Evolutionary conservation across 2,329 filamentous ascomycete species (phyloP).

Genomic region (Botrytis porri): DNA sequence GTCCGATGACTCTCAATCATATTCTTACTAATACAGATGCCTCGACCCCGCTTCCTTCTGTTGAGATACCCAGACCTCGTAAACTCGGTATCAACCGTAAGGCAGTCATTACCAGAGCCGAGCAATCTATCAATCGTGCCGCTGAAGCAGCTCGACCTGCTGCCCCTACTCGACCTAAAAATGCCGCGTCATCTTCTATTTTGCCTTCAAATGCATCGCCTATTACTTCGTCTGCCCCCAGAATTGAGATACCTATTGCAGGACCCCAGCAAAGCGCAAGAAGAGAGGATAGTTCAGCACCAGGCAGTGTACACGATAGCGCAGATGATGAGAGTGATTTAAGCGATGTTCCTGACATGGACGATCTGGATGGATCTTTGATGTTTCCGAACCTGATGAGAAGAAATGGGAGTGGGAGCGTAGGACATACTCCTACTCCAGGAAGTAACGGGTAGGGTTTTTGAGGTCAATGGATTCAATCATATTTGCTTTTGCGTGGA

Average conservation of each 20-base stretch:
- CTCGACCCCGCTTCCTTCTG: constrained; percentile 30
- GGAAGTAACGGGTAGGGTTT: not conserved
- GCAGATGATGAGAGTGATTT: constrained; percentile 55
- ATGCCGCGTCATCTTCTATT: constrained; percentile 2
- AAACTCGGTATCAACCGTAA: constrained; percentile 35
- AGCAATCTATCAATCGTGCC: constrained; percentile 51
- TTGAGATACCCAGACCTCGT: constrained; percentile 30
- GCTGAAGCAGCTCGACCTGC: constrained; percentile 38
- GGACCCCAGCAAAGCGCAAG: constrained; percentile 30
- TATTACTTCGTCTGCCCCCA: constrained; percentile 36
- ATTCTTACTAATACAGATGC: constrained; percentile 37
- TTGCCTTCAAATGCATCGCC: constrained; percentile 38
- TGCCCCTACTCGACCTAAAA: constrained; percentile 37
- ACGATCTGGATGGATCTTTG: constrained; percentile 29
- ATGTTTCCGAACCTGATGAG: constrained; percentile 28
- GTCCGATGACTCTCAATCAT: constrained; percentile 37
- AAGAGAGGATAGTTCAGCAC: constrained; percentile 37
- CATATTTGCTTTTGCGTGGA: constrained; percentile 1
- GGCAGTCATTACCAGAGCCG: constrained; percentile 60
- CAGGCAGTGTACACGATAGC: constrained; percentile 46
- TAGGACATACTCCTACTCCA: not conserved
- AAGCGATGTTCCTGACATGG: constrained; percentile 45
- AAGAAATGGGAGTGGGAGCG: constrained; percentile 1
- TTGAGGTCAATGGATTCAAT: not conserved
- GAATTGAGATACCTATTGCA: constrained; percentile 38